phyloP scores from a whole-genome alignment of 768 basidiomycete genomes.

The Pleurotus tuoliensis region DNA sequence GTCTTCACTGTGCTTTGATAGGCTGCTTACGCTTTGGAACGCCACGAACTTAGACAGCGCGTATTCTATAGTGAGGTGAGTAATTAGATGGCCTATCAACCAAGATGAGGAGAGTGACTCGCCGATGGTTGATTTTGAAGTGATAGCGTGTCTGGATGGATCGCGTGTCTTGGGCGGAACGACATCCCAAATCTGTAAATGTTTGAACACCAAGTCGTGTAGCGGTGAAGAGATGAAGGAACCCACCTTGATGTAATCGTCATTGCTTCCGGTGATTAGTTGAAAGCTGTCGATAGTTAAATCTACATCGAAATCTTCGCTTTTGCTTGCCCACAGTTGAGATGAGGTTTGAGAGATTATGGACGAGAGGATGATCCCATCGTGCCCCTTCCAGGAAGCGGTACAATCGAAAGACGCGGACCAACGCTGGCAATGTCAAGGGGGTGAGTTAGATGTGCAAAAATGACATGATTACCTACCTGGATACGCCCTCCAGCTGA shows the following conservation, averaged over 20 bases:
- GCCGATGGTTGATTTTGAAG: conserved; percentile 23
- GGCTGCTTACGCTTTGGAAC: conserved; percentile 80
- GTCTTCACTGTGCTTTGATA: conserved; percentile 66
- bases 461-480: conserved; percentile 30
- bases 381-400: conserved; percentile 77
- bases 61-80: conserved; percentile 32
- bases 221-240: conserved; percentile 2
- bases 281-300: conserved; percentile 27
- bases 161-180: conserved; percentile 24
- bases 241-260: conserved; percentile 75
- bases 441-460: neutral
- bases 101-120: neutral
- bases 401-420: conserved; percentile 83
- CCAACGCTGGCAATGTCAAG: conserved; percentile 51
- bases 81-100: neutral
- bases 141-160: conserved; percentile 13
- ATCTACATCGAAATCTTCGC: neutral
- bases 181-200: conserved; percentile 53
- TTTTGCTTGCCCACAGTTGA: neutral
- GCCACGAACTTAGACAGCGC: conserved; percentile 84
- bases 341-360: conserved; percentile 40
- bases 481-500: conserved; percentile 67
- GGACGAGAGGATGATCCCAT: conserved; percentile 79
- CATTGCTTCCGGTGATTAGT: conserved; percentile 81
- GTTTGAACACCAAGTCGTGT: neutral